Conservation (phyloP, 345 rosid genomes). For the Carallia brachiata region DNA sequence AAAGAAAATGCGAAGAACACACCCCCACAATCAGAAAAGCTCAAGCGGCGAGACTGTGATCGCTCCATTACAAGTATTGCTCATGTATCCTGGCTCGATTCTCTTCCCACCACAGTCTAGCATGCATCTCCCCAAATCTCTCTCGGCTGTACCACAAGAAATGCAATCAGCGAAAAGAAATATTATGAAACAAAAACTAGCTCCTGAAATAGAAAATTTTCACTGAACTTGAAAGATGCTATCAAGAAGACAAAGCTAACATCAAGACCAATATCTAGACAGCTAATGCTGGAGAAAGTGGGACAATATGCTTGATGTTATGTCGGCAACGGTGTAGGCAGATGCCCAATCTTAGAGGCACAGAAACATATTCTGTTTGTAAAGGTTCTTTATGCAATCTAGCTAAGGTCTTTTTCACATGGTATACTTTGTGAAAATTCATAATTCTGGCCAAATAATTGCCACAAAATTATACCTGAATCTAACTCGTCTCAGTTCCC, state of each 20-base stretch:
- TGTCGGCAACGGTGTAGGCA: no score
- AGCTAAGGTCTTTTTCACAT: conserved; percentile 3
- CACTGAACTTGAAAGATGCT: no score
- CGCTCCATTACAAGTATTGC: conserved; percentile 63
- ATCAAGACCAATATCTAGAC: no score
- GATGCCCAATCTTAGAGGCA: no score
- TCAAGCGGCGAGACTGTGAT: conserved; percentile 2
- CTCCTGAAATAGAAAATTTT: no score
- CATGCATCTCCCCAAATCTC: conserved; percentile 94
- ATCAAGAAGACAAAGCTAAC: no score
- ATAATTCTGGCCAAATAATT: background rate
- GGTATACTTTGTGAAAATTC: background rate
- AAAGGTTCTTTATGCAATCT: background rate
- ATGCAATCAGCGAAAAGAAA: background rate
- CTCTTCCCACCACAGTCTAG: conserved; percentile 99
- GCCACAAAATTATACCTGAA: conserved; percentile 25
- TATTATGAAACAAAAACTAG: background rate
- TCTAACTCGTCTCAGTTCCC: conserved; percentile 39
- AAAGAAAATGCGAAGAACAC: conserved; percentile 9
- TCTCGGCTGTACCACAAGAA: conserved; percentile 65
- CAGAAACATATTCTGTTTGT: no score
- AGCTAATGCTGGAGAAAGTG: no score
- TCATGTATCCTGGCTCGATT: conserved; percentile 92
- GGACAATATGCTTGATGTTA: no score
- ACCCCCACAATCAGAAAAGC: conserved; percentile 17